A percentile compares a stretch with the other conserved stretches of the same genome.
phyloP scores from a whole-genome alignment of 805 yeast species.

The Ogataea zsoltii region DNA sequence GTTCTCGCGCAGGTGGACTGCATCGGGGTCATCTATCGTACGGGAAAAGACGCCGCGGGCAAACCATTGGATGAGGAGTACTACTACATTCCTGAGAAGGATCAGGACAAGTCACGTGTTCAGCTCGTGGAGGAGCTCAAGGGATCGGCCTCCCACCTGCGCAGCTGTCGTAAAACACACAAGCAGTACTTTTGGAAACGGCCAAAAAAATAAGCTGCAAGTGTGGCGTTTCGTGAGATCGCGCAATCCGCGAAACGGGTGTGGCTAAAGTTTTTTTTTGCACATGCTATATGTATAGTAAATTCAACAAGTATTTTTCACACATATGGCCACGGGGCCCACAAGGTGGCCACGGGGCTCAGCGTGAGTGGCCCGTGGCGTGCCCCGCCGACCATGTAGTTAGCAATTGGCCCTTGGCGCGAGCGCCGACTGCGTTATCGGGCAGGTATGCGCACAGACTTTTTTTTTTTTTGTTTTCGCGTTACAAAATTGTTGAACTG shows the following conservation, averaged over 20 bases:
- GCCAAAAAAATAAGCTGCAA: constrained; percentile 38
- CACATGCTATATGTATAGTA: no score
- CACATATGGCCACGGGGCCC: no score
- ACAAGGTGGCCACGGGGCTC: no score
- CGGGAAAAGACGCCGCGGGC: constrained; percentile 96
- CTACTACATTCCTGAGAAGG: constrained; percentile 85
- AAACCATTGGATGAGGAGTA: constrained; percentile 92
- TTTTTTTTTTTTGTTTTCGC: background rate
- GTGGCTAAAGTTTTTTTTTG: no score
- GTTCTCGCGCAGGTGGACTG: constrained; percentile 50
- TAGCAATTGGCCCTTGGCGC: background rate
- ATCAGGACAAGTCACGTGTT: constrained; percentile 68
- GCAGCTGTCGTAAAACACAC: constrained; percentile 91
- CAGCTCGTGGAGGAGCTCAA: constrained; percentile 70
- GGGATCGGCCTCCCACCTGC: constrained; percentile 71
- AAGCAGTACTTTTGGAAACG: constrained; percentile 82
- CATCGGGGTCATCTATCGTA: constrained; percentile 85
- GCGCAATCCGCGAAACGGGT: constrained; percentile 3
- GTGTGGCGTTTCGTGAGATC: constrained; percentile 8
- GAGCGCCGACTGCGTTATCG: no score
- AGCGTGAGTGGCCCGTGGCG: no score
- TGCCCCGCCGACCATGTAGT: no score
- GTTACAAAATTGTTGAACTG: constrained; percentile 2
- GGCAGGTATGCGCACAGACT: background rate
- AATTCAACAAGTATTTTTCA: no score